Percentiles rank a stretch among this genome's conserved stretches.
Evolutionary conservation across 1,139 yeast genomes (phyloP).

Genomic region (Geotrichum candidum): DNA sequence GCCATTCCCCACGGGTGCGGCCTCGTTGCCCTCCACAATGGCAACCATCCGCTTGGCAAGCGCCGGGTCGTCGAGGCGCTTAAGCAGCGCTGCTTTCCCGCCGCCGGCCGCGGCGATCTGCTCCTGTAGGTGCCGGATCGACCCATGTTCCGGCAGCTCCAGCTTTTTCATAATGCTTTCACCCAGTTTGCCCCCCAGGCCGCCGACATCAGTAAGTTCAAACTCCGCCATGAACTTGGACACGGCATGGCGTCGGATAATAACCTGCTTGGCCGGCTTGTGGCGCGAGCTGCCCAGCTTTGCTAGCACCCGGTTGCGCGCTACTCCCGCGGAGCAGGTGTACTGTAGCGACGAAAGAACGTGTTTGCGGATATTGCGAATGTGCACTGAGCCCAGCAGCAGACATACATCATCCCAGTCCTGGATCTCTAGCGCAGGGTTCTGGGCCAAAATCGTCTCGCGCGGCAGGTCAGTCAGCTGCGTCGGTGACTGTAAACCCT

Average conservation of each 20-base stretch:
- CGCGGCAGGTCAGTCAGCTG: background rate
- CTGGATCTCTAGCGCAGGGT: slow-evolving; percentile 24
- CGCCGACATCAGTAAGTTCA: slow-evolving; percentile 71
- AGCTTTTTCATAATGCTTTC: slow-evolving; percentile 45
- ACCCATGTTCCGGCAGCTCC: slow-evolving; percentile 29
- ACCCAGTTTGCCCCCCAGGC: slow-evolving; percentile 88
- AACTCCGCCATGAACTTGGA: slow-evolving; percentile 52
- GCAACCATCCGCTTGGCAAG: slow-evolving; percentile 49
- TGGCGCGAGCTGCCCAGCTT: slow-evolving; percentile 82
- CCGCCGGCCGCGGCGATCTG: slow-evolving; percentile 3
- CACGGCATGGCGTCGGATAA: slow-evolving; percentile 49
- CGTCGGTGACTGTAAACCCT: background rate
- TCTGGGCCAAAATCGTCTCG: background rate
- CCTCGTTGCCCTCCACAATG: slow-evolving; percentile 58
- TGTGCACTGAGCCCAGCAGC: slow-evolving; percentile 57
- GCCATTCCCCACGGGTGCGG: slow-evolving; percentile 45
- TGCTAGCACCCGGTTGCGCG: slow-evolving; percentile 68
- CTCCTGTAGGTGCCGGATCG: slow-evolving; percentile 26
- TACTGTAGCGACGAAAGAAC: slow-evolving; percentile 58
- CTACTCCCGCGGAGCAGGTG: slow-evolving; percentile 87
- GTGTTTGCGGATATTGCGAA: slow-evolving; percentile 47
- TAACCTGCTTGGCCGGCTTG: slow-evolving; percentile 85
- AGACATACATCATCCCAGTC: slow-evolving; percentile 88
- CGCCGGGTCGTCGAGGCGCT: slow-evolving; percentile 29
- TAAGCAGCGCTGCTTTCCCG: slow-evolving; percentile 31